Base-by-base conservation (phyloP, 1,284 basidiomycete species). In the Leccinum griseonigrum region DNA sequence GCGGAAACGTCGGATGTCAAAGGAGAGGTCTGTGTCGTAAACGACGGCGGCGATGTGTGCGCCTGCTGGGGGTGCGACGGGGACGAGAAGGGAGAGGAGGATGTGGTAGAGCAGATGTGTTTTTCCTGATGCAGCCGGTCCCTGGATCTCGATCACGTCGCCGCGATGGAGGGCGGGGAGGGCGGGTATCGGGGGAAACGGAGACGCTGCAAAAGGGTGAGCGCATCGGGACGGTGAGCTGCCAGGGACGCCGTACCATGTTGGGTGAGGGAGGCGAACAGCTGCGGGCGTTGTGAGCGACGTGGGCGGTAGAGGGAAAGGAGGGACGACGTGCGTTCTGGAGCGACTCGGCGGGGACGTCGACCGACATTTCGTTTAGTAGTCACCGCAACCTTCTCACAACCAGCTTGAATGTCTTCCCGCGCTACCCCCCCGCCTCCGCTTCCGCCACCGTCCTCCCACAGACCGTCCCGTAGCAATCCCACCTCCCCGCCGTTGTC, bases 61-160 rank as follows among this genome's bases (percentile, higher is more conserved):
- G 4, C 64, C 52, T 51, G 75, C 26, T 70, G 72, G 40, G 64
- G 55, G 64, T 73, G 65, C 16, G 68, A 66, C 60, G 9, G 90
- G 88, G 11, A 86, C 73, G 58, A 92, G 77, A 65, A 87, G 86
- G 29, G 78, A 81, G n/a, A 84, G 76, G 36, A 90, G 70, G 59
- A 91, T 73, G 68, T 84, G 81, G 70, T 89, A 88, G 28, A 91
- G 74, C 10, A 94, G 74, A 63, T 89, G 86, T 1, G 88, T 87
- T 74, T 94, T 94, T 40, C 90, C 92, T 16, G 86, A 85, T 22
- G 81, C 81, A 2, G 90, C 77, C 4, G 87, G 81, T 2, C 91
- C 92, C 73, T 92, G 88, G 43, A 94, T 79, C 73, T 91, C 88
- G 67, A 93, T 74, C 50, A 91, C 79, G 73, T 91, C 69, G 50